Percentiles rank a stretch among this genome's conserved stretches.
Conservation (phyloP, 208 protist genomes). For the Phytomonas serpens region DNA sequence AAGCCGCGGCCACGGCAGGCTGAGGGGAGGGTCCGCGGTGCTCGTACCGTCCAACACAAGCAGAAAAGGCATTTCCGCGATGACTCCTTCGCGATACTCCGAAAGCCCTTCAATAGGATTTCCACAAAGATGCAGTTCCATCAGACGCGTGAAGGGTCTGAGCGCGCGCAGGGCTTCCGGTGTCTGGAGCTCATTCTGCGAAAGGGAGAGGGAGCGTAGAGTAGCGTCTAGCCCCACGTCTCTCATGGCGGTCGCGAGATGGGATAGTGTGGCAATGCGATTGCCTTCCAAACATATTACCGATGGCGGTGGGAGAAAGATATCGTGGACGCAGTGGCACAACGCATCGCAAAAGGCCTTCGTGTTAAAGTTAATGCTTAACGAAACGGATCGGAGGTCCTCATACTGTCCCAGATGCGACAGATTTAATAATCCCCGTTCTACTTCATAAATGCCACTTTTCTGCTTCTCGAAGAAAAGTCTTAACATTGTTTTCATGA, state of each 20-base stretch:
- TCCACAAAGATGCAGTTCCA: slow-evolving; percentile 50
- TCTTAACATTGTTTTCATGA: slow-evolving; percentile 75
- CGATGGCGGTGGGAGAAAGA: slow-evolving; percentile 50
- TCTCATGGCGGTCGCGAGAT: slow-evolving; percentile 50
- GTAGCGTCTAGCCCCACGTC: slow-evolving; percentile 48
- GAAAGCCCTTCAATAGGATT: slow-evolving; percentile 48
- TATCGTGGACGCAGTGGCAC: slow-evolving; percentile 55
- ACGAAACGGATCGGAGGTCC: slow-evolving; percentile 45
- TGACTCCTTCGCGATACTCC: slow-evolving; percentile 47
- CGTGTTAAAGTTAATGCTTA: slow-evolving; percentile 81
- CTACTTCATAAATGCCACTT: slow-evolving; percentile 41
- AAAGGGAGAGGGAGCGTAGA: slow-evolving; percentile 53
- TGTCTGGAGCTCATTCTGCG: slow-evolving; percentile 46
- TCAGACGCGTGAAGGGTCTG: slow-evolving; percentile 48
- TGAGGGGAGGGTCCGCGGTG: slow-evolving; percentile 42
- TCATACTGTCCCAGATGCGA: slow-evolving; percentile 30
- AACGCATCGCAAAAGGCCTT: slow-evolving; percentile 69
- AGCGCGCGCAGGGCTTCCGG: slow-evolving; percentile 38
- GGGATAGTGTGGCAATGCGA: slow-evolving; percentile 42
- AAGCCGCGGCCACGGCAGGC: slow-evolving; percentile 72
- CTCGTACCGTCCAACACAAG: slow-evolving; percentile 47
- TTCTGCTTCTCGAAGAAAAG: slow-evolving; percentile 88
- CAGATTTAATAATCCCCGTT: slow-evolving; percentile 47
- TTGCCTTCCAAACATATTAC: slow-evolving; percentile 61
- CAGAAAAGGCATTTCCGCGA: slow-evolving; percentile 61